Evolutionary conservation across 2,329 filamentous ascomycete genomes (phyloP), one percentile per base, ranked within the genome.

Genomic region (Botryosphaeria dothidea): DNA sequence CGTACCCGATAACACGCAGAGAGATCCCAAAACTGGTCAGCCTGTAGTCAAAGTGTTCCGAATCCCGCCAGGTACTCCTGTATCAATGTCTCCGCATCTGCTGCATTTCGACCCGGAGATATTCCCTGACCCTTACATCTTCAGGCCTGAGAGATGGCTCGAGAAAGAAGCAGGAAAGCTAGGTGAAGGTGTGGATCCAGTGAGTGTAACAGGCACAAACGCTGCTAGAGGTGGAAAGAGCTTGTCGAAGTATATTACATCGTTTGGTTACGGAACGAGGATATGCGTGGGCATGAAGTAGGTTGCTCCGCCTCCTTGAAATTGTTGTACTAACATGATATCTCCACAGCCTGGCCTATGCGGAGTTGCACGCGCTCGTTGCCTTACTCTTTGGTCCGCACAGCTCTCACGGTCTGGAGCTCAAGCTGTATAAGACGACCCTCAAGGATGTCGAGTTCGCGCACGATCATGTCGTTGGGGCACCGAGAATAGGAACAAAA

Each of bases 281-380:
- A 88, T 87, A 0, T 91, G 89, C 67, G 83, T 88, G 25, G 88
- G 87, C 3, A 88, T 87, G 70, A 86, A 90, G 88, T 90, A 77
- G 78, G 87, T 85, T 51, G 13, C 43, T 0, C 6, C 23, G 21
- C 23, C 4, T 43, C 23, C 25, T n/a, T 51, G 9, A 13, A 19
- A 17, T 5, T 6, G 19, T n/a, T 2, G 17, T 25, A 19, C 43
- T 38, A 17, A 60, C 13, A 4, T 4, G 8, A n/a, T 27, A 17
- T 21, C 5, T 17, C 23, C 5, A 9, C 23, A 66, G 65, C 19
- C 54, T 67, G 4, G 65, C 65, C 19, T 67, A 67, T 21, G 58
- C 52, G 31, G 65, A 67, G 31, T 29, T 67, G 19, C 65, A 67
- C 58, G 49, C 43, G 7, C 54, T 65, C 15, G 49, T 56, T 34